Percentiles rank a stretch among this genome's conserved stretches.
phyloP scores from a whole-genome alignment of 768 basidiomycete species.

The Candolleomyces efflorescens region DNA sequence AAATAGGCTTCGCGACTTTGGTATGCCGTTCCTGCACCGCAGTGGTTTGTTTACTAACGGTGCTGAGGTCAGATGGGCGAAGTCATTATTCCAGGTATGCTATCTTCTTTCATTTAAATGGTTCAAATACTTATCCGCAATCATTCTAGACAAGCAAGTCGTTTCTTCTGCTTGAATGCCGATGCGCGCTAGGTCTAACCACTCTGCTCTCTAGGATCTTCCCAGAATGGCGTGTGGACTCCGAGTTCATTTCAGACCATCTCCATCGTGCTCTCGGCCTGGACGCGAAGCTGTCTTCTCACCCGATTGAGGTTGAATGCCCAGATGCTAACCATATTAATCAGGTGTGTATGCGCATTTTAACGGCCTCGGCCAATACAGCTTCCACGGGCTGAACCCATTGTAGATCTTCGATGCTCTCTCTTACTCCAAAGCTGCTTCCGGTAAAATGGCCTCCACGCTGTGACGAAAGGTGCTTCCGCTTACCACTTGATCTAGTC shows the following conservation, averaged over 20 bases:
- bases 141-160: slow-evolving; percentile 48
- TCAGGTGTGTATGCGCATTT: slow-evolving; percentile 37
- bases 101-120: slow-evolving; percentile 5
- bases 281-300: slow-evolving; percentile 83
- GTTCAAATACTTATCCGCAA: slow-evolving; percentile 1
- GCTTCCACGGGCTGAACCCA: neutral
- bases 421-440: slow-evolving; percentile 82
- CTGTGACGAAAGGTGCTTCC: neutral
- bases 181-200: neutral
- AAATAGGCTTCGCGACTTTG: slow-evolving; percentile 76
- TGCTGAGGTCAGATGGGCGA: slow-evolving; percentile 66
- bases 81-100: slow-evolving; percentile 72
- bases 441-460: slow-evolving; percentile 38
- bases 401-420: slow-evolving; percentile 84
- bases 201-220: slow-evolving; percentile 43
- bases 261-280: slow-evolving; percentile 73
- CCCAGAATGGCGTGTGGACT: slow-evolving; percentile 84
- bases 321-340: slow-evolving; percentile 84
- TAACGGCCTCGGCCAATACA: no score
- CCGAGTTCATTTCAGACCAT: slow-evolving; percentile 76
- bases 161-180: neutral
- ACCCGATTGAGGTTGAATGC: slow-evolving; percentile 90
- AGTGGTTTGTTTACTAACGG: slow-evolving; percentile 3
- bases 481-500: slow-evolving; percentile 37
- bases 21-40: slow-evolving; percentile 27